Evolutionary conservation across 106 monocot genomes (phyloP).

Genomic region (Gastrodia elata): DNA sequence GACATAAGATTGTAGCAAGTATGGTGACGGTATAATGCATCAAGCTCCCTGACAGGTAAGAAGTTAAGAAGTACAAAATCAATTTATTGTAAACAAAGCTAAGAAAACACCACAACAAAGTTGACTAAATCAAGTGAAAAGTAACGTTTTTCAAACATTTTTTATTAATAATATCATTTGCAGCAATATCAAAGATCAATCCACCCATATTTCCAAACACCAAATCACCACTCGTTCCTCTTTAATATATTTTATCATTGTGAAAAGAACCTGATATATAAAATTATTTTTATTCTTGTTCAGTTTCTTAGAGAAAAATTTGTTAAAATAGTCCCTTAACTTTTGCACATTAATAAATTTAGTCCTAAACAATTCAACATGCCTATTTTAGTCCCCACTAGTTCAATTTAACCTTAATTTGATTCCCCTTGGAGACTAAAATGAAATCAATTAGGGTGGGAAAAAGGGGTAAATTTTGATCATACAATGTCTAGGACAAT

Average conservation of each 20-base stretch:
- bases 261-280: not conserved
- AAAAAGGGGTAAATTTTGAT: too few relatives aligned
- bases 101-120: not conserved
- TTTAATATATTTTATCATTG: not conserved
- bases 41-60: constrained; percentile 63
- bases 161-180: not conserved
- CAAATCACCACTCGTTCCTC: not conserved
- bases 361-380: too few relatives aligned
- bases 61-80: not conserved
- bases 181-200: not conserved
- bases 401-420: too few relatives aligned
- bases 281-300: not conserved
- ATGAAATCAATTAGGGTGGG: too few relatives aligned
- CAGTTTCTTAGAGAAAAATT: too few relatives aligned
- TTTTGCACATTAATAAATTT: too few relatives aligned
- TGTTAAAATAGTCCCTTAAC: too few relatives aligned
- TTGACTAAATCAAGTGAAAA: not conserved
- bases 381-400: too few relatives aligned
- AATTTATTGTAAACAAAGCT: not conserved
- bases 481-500: too few relatives aligned
- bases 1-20: constrained; percentile 69
- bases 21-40: constrained; percentile 64
- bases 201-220: not conserved
- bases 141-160: not conserved
- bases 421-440: too few relatives aligned